A percentile compares a stretch with the other conserved stretches of the same genome.
phyloP scores from a whole-genome alignment of 352 stramenopile species.

The Phytophthora hybrid region DNA sequence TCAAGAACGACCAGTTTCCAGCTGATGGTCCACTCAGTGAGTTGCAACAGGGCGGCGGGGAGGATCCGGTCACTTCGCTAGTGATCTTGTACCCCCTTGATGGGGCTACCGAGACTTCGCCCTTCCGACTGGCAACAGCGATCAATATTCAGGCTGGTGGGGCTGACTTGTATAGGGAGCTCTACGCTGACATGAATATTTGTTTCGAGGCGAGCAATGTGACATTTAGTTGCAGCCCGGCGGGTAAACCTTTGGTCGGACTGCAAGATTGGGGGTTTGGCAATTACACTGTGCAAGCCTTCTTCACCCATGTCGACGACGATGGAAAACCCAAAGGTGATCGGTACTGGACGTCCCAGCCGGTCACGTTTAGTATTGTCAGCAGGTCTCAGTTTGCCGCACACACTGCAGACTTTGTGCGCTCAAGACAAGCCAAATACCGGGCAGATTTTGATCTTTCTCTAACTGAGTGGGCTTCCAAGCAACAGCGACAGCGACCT shows the following conservation, averaged over 20 bases:
- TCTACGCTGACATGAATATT: constrained; percentile 3
- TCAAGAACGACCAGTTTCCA: not conserved
- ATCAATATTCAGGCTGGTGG: constrained; percentile 5
- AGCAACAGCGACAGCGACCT: not conserved
- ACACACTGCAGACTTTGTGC: not conserved
- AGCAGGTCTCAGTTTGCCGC: not conserved
- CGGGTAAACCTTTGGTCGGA: not conserved
- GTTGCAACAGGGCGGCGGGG: not conserved
- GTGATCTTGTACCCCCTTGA: constrained; percentile 15
- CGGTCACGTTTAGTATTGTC: not conserved
- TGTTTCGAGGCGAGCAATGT: constrained; percentile 7
- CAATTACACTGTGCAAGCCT: constrained; percentile 25
- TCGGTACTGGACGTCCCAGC: not conserved
- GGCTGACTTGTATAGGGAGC: not conserved
- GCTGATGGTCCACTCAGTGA: not conserved
- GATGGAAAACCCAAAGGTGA: not conserved
- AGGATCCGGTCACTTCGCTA: constrained; percentile 1
- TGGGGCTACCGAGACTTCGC: constrained; percentile 5
- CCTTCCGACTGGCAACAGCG: not conserved
- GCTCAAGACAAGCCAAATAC: not conserved
- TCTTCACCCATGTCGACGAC: not conserved
- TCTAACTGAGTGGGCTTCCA: not conserved
- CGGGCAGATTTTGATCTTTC: not conserved
- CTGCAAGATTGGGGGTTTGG: constrained; percentile 7
- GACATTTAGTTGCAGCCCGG: not conserved